phyloP scores from a whole-genome alignment of 257 asterid species.

The Scutellaria barbata region DNA sequence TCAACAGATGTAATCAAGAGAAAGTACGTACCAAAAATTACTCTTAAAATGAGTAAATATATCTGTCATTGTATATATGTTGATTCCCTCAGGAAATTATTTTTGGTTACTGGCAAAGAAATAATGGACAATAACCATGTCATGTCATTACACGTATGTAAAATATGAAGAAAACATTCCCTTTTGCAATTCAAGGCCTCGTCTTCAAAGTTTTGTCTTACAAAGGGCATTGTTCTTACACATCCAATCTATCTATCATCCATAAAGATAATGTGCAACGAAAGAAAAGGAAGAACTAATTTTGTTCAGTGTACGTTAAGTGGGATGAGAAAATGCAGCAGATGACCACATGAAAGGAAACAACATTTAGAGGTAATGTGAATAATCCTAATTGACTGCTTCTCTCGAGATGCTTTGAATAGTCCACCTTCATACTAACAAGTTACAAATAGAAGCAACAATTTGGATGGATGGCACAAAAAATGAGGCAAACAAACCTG shows the following conservation, averaged over 20 bases:
- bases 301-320: neutral
- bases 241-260: neutral
- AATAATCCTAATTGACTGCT: too few species aligned
- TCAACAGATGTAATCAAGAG: neutral
- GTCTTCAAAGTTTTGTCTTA: neutral
- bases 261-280: neutral
- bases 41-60: constrained; percentile 5
- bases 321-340: neutral
- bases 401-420: too few species aligned
- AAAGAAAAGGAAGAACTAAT: constrained; percentile 7
- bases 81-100: constrained; percentile 3
- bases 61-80: neutral
- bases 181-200: neutral
- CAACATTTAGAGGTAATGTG: constrained; percentile 1
- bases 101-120: neutral
- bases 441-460: neutral
- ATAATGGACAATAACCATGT: neutral
- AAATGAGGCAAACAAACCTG: constrained; percentile 46
- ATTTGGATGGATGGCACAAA: constrained; percentile 3
- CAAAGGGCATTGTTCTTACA: neutral
- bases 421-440: neutral
- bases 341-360: neutral
- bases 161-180: too few species aligned
- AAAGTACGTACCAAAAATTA: neutral
- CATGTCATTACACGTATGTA: neutral